These are phyloP conservation scores for Pochonia chlamydosporia DNA, from an alignment of 2,329 filamentous ascomycete genomes.

Conservation along the genomic window DNA sequence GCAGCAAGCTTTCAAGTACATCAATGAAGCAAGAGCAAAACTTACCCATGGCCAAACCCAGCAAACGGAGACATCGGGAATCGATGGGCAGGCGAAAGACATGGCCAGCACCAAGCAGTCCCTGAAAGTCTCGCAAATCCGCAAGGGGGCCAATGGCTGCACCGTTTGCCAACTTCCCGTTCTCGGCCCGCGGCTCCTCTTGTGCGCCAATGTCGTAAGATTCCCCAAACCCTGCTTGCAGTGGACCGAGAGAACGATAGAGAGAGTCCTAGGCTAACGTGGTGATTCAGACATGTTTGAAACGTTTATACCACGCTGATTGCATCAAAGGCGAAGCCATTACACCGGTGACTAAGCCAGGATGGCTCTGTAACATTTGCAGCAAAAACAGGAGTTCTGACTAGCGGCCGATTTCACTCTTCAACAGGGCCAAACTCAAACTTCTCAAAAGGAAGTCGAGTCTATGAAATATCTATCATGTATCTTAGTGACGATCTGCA, in stretches of 20 bases:
- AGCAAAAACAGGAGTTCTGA: constrained; percentile 15
- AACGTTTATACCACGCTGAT: constrained; percentile 41
- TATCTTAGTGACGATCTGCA: background rate
- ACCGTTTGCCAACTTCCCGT: constrained; percentile 42
- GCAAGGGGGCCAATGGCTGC: constrained; percentile 40
- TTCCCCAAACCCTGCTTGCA: background rate
- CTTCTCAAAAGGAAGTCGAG: background rate
- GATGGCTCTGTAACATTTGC: constrained; percentile 42
- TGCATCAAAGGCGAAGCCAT: constrained; percentile 35
- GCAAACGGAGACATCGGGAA: background rate
- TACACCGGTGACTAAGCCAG: constrained; percentile 27
- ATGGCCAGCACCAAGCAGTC: constrained; percentile 18
- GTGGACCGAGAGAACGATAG: too few species aligned
- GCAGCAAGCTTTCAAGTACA: constrained; percentile 32
- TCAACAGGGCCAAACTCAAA: background rate
- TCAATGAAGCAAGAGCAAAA: constrained; percentile 36
- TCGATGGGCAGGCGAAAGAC: background rate
- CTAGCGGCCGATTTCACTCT: constrained; percentile 14
- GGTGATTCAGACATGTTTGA: constrained; percentile 31
- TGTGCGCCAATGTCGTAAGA: constrained; percentile 46
- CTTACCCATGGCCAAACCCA: background rate
- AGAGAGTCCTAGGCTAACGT: too few species aligned
- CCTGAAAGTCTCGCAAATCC: constrained; percentile 28
- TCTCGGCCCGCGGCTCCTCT: constrained; percentile 38
- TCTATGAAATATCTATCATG: background rate